Percentiles rank a stretch among this genome's conserved stretches.
phyloP scores from a whole-genome alignment of 768 basidiomycete genomes.

The Artomyces pyxidatus region DNA sequence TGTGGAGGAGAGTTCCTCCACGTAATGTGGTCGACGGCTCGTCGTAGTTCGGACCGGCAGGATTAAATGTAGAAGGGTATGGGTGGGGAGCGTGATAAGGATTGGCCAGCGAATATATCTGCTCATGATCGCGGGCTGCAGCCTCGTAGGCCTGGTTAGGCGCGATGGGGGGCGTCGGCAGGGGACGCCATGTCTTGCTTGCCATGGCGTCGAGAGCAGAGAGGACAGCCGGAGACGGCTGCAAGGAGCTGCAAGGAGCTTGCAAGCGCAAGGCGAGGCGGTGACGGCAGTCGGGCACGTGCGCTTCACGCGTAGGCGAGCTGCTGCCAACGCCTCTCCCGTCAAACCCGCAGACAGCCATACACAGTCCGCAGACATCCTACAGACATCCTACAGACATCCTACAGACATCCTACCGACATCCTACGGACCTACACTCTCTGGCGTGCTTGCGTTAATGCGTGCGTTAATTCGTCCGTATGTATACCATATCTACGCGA shows the following conservation, averaged over 20 bases:
- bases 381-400: too few species aligned
- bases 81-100: slow-evolving; percentile 29
- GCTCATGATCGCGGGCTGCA: neutral
- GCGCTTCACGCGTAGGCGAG: neutral
- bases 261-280: too few species aligned
- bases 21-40: slow-evolving; percentile 44
- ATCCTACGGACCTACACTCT: too few species aligned
- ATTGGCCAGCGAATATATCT: slow-evolving; percentile 11
- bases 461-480: too few species aligned
- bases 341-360: too few species aligned
- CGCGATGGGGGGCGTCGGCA: slow-evolving; percentile 14
- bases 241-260: neutral
- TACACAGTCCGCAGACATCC: too few species aligned
- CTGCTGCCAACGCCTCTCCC: too few species aligned
- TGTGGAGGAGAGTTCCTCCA: slow-evolving; percentile 70
- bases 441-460: too few species aligned
- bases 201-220: slow-evolving; percentile 6
- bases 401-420: too few species aligned
- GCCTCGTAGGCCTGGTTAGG: slow-evolving; percentile 4
- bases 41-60: slow-evolving; percentile 25
- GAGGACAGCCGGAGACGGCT: too few species aligned
- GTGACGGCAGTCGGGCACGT: neutral
- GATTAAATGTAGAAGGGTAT: slow-evolving; percentile 21
- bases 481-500: neutral
- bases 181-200: slow-evolving; percentile 9